phyloP scores from a whole-genome alignment of 129 eudicot genomes.

The Artemisia tridentata region DNA sequence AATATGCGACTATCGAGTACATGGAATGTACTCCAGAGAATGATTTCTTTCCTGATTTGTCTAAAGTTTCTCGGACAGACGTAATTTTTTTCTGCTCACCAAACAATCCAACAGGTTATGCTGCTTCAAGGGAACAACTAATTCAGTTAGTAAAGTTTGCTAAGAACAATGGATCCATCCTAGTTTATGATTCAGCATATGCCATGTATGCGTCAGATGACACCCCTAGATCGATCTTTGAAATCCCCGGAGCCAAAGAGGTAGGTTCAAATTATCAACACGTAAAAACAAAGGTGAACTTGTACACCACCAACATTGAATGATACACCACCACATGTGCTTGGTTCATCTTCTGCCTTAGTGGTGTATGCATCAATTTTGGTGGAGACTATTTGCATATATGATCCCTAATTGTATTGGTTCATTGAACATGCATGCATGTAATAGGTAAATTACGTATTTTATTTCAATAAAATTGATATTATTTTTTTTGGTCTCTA shows the following conservation, averaged over 20 bases:
- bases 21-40: slow-evolving; percentile 92
- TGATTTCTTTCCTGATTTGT: slow-evolving; percentile 91
- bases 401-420: no score
- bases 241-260: slow-evolving; percentile 95
- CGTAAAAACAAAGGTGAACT: not conserved
- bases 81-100: slow-evolving; percentile 95
- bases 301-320: no score
- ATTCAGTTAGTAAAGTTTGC: slow-evolving; percentile 76
- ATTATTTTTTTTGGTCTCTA: no score
- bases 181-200: slow-evolving; percentile 92
- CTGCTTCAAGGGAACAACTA: slow-evolving; percentile 89
- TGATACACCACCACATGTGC: no score
- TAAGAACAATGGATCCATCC: slow-evolving; percentile 81
- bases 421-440: no score
- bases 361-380: no score
- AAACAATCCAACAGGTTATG: slow-evolving; percentile 90
- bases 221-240: slow-evolving; percentile 85
- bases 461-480: no score
- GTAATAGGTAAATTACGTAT: no score
- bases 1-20: slow-evolving; percentile 72
- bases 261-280: slow-evolving; percentile 25
- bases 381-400: no score
- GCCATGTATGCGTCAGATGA: slow-evolving; percentile 86
- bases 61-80: slow-evolving; percentile 70
- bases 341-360: no score